Conservation (phyloP, 495 filamentous ascomycete genomes). For the Aspergillus leporis region DNA sequence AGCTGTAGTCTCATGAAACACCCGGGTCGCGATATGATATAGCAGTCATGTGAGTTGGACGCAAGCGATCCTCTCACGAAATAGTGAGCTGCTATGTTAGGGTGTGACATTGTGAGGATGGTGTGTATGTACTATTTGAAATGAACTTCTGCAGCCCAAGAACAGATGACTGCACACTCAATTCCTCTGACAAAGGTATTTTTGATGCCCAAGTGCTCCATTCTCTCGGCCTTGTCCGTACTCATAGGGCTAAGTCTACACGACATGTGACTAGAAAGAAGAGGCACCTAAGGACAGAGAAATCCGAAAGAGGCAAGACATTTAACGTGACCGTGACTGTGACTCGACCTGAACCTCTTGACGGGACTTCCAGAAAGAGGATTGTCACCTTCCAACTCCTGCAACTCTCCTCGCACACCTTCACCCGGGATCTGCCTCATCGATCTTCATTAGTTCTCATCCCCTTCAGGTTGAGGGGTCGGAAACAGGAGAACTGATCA, state of each 20-base stretch:
- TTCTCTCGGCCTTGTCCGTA: no score
- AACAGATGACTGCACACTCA: no score
- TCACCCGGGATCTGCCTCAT: neutral
- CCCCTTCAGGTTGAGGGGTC: neutral
- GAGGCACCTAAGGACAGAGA: no score
- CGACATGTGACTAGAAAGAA: no score
- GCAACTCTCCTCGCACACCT: neutral
- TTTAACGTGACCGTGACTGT: neutral
- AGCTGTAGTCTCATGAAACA: neutral
- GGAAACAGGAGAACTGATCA: neutral
- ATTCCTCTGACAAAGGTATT: no score
- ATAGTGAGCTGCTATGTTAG: neutral
- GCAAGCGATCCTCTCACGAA: neutral
- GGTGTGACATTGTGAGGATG: no score
- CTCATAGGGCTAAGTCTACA: neutral
- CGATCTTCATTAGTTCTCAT: neutral
- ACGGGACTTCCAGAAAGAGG: neutral
- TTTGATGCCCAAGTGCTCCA: no score
- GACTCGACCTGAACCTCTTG: neutral
- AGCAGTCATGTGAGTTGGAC: neutral
- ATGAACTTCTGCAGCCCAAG: no score
- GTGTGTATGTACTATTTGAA: no score
- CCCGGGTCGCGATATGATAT: neutral
- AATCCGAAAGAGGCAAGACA: neutral
- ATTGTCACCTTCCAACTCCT: neutral